Evolutionary conservation across 805 yeast species (phyloP).

Genomic region (Kazachstania kunashirensis): DNA sequence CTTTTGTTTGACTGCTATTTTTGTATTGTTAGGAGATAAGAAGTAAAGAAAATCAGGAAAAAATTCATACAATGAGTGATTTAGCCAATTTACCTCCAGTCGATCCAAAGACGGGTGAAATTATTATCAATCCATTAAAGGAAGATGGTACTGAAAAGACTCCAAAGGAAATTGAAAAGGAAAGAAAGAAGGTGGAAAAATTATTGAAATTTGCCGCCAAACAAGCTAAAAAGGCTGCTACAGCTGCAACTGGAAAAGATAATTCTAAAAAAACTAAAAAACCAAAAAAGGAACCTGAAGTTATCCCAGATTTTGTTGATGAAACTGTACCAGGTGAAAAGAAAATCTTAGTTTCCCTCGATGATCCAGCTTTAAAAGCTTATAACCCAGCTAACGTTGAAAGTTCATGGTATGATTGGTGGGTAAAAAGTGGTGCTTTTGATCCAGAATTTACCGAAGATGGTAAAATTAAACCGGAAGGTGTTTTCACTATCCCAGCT

Average conservation of each 20-base stretch:
- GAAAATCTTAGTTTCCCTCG: constrained; percentile 76
- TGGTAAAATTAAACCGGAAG: constrained; percentile 73
- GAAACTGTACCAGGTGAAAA: constrained; percentile 81
- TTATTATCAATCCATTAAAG: constrained; percentile 30
- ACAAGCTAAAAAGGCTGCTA: constrained; percentile 44
- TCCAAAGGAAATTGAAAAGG: constrained; percentile 76
- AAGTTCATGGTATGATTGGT: constrained; percentile 96
- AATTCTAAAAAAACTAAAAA: constrained; percentile 43
- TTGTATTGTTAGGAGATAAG: too few relatives aligned
- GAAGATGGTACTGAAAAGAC: constrained; percentile 48
- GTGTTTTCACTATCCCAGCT: constrained; percentile 85
- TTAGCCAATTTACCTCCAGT: constrained; percentile 28
- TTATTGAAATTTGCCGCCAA: constrained; percentile 79
- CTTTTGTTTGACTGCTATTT: too few relatives aligned
- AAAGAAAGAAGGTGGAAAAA: constrained; percentile 80
- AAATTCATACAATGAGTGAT: constrained; percentile 22
- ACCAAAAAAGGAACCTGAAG: constrained; percentile 59
- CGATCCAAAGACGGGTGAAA: constrained; percentile 31
- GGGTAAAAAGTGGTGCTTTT: constrained; percentile 81
- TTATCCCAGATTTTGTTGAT: constrained; percentile 79
- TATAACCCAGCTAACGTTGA: constrained; percentile 89
- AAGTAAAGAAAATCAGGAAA: too few relatives aligned
- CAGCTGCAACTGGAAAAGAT: constrained; percentile 32
- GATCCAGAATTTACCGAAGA: constrained; percentile 73
- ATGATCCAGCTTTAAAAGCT: constrained; percentile 88